A percentile compares a stretch with the other conserved stretches of the same genome.
Conservation (phyloP, 2,329 filamentous ascomycete genomes). For the Aspergillus jensenii region DNA sequence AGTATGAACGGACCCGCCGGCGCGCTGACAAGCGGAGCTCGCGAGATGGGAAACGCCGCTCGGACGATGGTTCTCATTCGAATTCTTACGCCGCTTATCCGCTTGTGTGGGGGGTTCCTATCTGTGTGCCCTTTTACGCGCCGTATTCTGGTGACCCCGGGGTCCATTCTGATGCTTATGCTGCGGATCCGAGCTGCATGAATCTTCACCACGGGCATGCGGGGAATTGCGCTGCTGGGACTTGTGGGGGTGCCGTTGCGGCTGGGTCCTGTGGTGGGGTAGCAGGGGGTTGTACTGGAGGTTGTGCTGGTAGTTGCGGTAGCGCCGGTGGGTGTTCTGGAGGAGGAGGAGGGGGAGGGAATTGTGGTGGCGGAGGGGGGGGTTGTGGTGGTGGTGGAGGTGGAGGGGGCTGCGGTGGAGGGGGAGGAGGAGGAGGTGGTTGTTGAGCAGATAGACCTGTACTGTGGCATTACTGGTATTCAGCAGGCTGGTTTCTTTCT, state of each 20-base stretch:
- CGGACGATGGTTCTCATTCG: neutral
- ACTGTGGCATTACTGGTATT: neutral
- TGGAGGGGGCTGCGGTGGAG: slow-evolving; percentile 7
- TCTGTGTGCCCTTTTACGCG: slow-evolving; percentile 45
- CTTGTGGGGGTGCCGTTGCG: slow-evolving; percentile 44
- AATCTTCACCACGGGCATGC: slow-evolving; percentile 36
- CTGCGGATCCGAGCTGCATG: slow-evolving; percentile 48
- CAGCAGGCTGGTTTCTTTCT: neutral
- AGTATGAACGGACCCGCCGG: slow-evolving; percentile 50
- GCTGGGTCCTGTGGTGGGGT: slow-evolving; percentile 44
- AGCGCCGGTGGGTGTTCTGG: slow-evolving; percentile 49
- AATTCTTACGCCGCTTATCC: slow-evolving; percentile 25
- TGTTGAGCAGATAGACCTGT: neutral
- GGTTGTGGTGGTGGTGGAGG: slow-evolving; percentile 11
- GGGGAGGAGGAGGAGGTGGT: neutral
- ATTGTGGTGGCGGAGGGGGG: slow-evolving; percentile 14
- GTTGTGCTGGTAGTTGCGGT: slow-evolving; percentile 38
- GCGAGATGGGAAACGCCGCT: neutral
- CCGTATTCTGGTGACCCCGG: slow-evolving; percentile 49
- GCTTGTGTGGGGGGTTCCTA: slow-evolving; percentile 48
- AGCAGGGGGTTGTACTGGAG: slow-evolving; percentile 35
- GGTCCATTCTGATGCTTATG: slow-evolving; percentile 43
- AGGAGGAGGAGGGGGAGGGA: slow-evolving; percentile 21
- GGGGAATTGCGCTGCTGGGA: slow-evolving; percentile 51
- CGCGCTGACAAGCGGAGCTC: slow-evolving; percentile 30